phyloP scores from a whole-genome alignment of 805 yeast genomes.

The Cyberlindnera maritima region DNA sequence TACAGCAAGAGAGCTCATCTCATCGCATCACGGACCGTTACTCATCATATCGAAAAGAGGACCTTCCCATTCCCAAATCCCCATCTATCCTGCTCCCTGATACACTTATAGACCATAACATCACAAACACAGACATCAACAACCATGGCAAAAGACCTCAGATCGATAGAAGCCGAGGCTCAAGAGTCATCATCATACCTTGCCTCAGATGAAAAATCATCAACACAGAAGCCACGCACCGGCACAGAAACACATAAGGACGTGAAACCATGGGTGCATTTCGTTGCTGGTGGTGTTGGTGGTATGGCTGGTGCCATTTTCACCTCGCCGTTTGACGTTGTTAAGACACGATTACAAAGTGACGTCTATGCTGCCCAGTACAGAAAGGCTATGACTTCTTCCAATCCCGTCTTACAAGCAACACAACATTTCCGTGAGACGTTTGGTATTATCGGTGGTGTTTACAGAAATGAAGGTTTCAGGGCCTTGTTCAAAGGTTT shows the following conservation, averaged over 20 bases:
- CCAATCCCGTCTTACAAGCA: conserved; percentile 42
- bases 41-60: conserved; percentile 22
- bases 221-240: conserved; percentile 38
- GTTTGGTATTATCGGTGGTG: conserved; percentile 61
- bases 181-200: conserved; percentile 57
- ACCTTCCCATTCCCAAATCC: conserved; percentile 8
- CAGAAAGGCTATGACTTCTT: conserved; percentile 28
- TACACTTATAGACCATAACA: not conserved
- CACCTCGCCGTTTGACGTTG: conserved; percentile 95
- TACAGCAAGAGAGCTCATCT: not conserved
- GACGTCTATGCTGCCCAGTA: conserved; percentile 70
- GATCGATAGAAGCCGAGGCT: conserved; percentile 48
- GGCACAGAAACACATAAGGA: conserved; percentile 25
- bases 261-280: conserved; percentile 65
- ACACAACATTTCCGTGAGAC: conserved; percentile 82
- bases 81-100: too few species aligned
- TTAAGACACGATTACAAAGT: conserved; percentile 91
- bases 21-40: conserved; percentile 12
- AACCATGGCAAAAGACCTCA: conserved; percentile 6
- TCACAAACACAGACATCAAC: not conserved
- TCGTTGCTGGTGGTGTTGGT: conserved; percentile 90
- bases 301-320: conserved; percentile 97
- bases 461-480: conserved; percentile 76
- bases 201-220: conserved; percentile 70
- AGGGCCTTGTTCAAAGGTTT: conserved; percentile 89